Evolutionary conservation across 2,329 filamentous ascomycete species (phyloP).

Genomic region (Chalara sp.): DNA sequence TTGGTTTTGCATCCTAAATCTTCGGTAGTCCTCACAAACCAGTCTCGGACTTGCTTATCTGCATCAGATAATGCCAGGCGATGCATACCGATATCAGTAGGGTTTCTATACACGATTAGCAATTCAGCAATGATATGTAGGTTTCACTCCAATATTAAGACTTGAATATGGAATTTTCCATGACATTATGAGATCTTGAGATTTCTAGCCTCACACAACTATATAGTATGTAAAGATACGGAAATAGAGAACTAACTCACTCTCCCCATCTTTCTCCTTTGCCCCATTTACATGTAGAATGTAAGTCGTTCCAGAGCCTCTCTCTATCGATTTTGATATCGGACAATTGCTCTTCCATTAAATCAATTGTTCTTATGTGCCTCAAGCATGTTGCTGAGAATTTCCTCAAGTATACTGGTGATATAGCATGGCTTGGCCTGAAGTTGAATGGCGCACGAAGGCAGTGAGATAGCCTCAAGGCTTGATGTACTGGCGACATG

Average conservation of each 20-base stretch:
- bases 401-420: too few relatives aligned
- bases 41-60: conserved; percentile 66
- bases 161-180: neutral
- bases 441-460: too few relatives aligned
- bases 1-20: conserved; percentile 59
- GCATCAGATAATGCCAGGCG: conserved; percentile 64
- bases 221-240: too few relatives aligned
- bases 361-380: conserved; percentile 15
- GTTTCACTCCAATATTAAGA: neutral
- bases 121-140: too few relatives aligned
- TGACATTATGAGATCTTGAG: too few relatives aligned
- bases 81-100: conserved; percentile 69
- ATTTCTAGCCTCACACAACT: too few relatives aligned
- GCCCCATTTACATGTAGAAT: conserved; percentile 62
- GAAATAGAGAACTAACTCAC: conserved; percentile 36
- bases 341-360: conserved; percentile 44
- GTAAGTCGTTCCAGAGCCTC: conserved; percentile 56
- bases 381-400: conserved; percentile 13
- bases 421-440: too few relatives aligned
- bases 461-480: too few relatives aligned
- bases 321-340: conserved; percentile 50
- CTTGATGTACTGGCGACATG: too few relatives aligned
- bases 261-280: conserved; percentile 59
- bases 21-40: conserved; percentile 62
- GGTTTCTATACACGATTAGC: conserved; percentile 26